Percentiles rank a stretch among this genome's conserved stretches.
Evolutionary conservation across 768 basidiomycete genomes (phyloP).

Genomic region (Sporobolomyces roseus): DNA sequence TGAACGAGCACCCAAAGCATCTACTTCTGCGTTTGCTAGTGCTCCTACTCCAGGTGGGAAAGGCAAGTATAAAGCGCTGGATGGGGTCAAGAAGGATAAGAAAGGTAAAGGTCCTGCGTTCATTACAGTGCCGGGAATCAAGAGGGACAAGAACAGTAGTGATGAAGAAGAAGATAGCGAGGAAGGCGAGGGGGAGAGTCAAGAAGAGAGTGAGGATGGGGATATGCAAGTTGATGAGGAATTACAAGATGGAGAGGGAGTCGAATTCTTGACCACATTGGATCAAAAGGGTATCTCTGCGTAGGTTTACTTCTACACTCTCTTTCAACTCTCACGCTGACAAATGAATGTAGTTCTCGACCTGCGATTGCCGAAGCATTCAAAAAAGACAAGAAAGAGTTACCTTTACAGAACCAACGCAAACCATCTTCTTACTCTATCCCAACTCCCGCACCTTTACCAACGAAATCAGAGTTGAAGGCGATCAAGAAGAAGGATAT

Average conservation of each 20-base stretch:
- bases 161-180: not conserved
- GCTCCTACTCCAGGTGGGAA: not conserved
- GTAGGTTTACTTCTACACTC: constrained; percentile 52
- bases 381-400: constrained; percentile 32
- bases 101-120: constrained; percentile 39
- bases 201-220: not conserved
- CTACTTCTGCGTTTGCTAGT: not conserved
- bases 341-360: constrained; percentile 31
- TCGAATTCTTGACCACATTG: constrained; percentile 62
- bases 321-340: not conserved
- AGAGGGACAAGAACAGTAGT: not conserved
- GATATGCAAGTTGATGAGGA: too few species aligned
- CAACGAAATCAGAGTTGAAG: constrained; percentile 36
- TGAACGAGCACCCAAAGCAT: not conserved
- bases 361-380: constrained; percentile 26
- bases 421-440: constrained; percentile 17
- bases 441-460: constrained; percentile 24
- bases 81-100: constrained; percentile 36
- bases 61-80: too few species aligned
- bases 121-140: constrained; percentile 15
- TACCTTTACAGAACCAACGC: constrained; percentile 13
- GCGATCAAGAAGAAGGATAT: constrained; percentile 35
- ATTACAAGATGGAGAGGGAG: constrained; percentile 55
- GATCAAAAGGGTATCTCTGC: constrained; percentile 76
- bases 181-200: not conserved